These are phyloP conservation scores for Aspergillus transmontanensis DNA, from an alignment of 2,329 filamentous ascomycete genomes.

Conservation along the genomic window DNA sequence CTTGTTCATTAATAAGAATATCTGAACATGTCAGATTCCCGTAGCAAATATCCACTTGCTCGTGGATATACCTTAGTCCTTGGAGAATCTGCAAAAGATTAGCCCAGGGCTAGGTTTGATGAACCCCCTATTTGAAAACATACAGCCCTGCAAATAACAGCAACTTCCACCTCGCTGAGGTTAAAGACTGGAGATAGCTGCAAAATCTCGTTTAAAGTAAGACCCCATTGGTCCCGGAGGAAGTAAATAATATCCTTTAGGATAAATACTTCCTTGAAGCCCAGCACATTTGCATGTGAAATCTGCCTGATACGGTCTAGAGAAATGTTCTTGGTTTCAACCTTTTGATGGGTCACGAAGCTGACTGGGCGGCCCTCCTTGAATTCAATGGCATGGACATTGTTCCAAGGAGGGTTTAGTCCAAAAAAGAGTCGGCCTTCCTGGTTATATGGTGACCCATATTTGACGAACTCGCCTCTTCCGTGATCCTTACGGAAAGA, in stretches of 20 bases:
- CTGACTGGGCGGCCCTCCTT: conserved; percentile 6
- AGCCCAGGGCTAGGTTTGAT: neutral
- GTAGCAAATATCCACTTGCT: conserved; percentile 9
- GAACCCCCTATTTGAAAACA: neutral
- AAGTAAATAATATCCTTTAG: conserved; percentile 7
- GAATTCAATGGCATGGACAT: conserved; percentile 13
- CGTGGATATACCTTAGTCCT: conserved; percentile 14
- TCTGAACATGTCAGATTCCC: conserved; percentile 6
- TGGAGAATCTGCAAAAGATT: conserved; percentile 8
- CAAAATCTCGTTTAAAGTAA: conserved; percentile 7
- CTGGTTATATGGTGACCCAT: conserved; percentile 9
- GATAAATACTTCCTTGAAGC: conserved; percentile 12
- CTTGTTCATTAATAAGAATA: conserved; percentile 10
- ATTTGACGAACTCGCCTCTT: conserved; percentile 6
- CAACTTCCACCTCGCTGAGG: conserved; percentile 11
- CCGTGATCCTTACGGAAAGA: conserved; percentile 1
- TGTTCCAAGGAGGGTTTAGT: conserved; percentile 5
- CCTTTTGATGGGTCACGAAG: conserved; percentile 3
- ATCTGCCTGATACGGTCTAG: conserved; percentile 4
- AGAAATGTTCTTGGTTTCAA: conserved; percentile 1
- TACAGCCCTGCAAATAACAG: conserved; percentile 10
- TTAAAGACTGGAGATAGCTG: conserved; percentile 8
- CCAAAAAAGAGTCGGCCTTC: conserved; percentile 9
- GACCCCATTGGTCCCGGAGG: conserved; percentile 7
- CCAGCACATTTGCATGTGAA: conserved; percentile 13